These are phyloP conservation scores for Periglandula ipomoeae DNA, from an alignment of 2,329 filamentous ascomycete species.

Conservation along the genomic window DNA sequence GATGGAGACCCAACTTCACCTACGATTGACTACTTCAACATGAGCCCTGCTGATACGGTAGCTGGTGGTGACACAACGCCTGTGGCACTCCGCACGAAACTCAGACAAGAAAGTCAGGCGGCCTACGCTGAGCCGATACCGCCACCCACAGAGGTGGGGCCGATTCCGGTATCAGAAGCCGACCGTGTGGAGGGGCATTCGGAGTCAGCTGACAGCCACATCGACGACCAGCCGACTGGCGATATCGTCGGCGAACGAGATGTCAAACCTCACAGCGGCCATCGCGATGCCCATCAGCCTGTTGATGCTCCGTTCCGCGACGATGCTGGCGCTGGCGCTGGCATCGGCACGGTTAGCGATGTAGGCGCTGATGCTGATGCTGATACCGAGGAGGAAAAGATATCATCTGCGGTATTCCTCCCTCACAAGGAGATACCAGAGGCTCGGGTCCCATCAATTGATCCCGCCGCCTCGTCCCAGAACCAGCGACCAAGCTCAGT, in stretches of 20 bases:
- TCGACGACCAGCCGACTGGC: slow-evolving; percentile 25
- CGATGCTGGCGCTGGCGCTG: neutral
- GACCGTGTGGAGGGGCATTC: slow-evolving; percentile 23
- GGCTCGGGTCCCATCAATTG: slow-evolving; percentile 19
- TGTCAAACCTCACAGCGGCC: neutral
- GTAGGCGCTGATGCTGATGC: slow-evolving; percentile 8
- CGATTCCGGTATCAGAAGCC: slow-evolving; percentile 14
- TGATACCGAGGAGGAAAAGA: slow-evolving; percentile 57
- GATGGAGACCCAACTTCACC: slow-evolving; percentile 2
- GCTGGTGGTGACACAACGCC: slow-evolving; percentile 7
- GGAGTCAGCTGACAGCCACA: slow-evolving; percentile 28
- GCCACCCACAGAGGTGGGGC: slow-evolving; percentile 15
- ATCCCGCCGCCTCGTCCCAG: slow-evolving; percentile 30
- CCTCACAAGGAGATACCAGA: slow-evolving; percentile 56
- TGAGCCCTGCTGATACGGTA: slow-evolving; percentile 6
- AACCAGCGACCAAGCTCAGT: slow-evolving; percentile 36
- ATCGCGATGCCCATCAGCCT: slow-evolving; percentile 13
- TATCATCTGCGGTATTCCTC: slow-evolving; percentile 76
- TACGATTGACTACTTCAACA: slow-evolving; percentile 12
- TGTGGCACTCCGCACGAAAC: slow-evolving; percentile 10
- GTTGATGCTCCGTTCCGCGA: slow-evolving; percentile 13
- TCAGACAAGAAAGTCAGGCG: slow-evolving; percentile 13
- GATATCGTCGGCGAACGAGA: no score
- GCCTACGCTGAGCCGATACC: slow-evolving; percentile 12
- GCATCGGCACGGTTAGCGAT: no score